Base-by-base conservation (phyloP, 257 asterid genomes). In the Nicotiana attenuata region DNA sequence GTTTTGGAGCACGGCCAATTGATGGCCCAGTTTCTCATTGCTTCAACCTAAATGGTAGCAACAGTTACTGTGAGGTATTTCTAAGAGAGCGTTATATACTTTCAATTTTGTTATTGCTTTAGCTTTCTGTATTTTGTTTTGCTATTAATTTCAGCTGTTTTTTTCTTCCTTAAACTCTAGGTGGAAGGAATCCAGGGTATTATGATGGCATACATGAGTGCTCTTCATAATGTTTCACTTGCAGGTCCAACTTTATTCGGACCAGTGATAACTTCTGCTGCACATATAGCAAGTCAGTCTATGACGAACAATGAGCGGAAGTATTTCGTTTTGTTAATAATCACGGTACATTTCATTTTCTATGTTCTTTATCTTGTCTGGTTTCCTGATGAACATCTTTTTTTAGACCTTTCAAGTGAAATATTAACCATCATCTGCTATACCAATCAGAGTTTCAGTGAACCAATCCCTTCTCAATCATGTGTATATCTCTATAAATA, bases 11-110 rank as follows among this genome's bases (percentile, higher is more conserved):
- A 60, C 91, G 98, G 69, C 98, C 99, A 79, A 93, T 96, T 80
- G 99, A 96, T 89, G 98, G 98, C 59, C 98, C 98, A 31, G 98
- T 96, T 65, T 96, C 99, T 66, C 99, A 96, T 86, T 96, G 98
- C 87, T 96, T 96, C 86, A 96, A 96, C 84, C 91, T 96, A 80
- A 96, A 93, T 80, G 99, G 99, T 83, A 96, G 98, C 90, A 94
- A 84, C 85, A 93, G 71, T 80, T 89, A 91, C 83, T 90, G 92
- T 77, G 99, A 96, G 98, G 99, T 96, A 83, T 85, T 68, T 11
- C 22, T 22, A 57, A 57, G 67, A 65, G 28, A 76, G 45, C 50
- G 5, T 41, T 61, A 65, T 66, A 16, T 8, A 29, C 67, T 47
- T 13, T 22, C 45, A 28, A 22, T 22, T 65, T 76, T 31, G 59